Evolutionary conservation across 495 filamentous ascomycete genomes (phyloP), one percentile per base, ranked within the genome.

Genomic region (Hypoxylon trugodes): DNA sequence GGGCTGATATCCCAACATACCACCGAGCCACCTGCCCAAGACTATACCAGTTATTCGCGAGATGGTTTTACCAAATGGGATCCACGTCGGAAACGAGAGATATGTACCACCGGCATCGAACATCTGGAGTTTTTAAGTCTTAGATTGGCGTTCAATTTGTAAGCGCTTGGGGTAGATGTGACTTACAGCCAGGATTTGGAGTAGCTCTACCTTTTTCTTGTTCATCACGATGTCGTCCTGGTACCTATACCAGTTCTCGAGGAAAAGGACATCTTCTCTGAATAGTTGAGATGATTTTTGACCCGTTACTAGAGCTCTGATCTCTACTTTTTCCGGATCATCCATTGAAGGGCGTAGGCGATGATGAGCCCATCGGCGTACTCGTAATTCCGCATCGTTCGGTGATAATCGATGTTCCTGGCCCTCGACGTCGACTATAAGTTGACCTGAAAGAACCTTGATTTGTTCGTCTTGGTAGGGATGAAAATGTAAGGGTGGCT

Each of bases 231-330:
- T 56, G 25, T 79, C 73, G 36, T 81, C 74, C 69, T 77, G 77
- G 42, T 79, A 80, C n/a, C 64, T 70, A 50, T 81, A 81, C 79
- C 77, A 82, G 38, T 82, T 82, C 68, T 81, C 71, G 35, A 82
- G 81, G 65, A 82, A 82, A 13, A 76, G 32, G 1, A 43, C 56
- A 67, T 81, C 73, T 2, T 78, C 65, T 59, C 65, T 22, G 40
- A 69, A 76, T 4, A 35, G 12, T n/a, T 65, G 43, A 1, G 16
- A 18, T 1, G 73, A 68, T 10, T 55, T 45, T 32, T 60, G 40
- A 0, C 69, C 75, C 1, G 61, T 60, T 2, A 59, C 26, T 15
- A 50, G 13, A 25, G 63, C 61, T 19, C 32, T 49, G 21, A 45
- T 41, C 9, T 15, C 7, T 18, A 21, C 7, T 33, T 42, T n/a